A percentile compares a stretch with the other conserved stretches of the same genome.
These are phyloP conservation scores for Theileria sp. DNA, from an alignment of 169 alveolate genomes.

Conservation along the genomic window DNA sequence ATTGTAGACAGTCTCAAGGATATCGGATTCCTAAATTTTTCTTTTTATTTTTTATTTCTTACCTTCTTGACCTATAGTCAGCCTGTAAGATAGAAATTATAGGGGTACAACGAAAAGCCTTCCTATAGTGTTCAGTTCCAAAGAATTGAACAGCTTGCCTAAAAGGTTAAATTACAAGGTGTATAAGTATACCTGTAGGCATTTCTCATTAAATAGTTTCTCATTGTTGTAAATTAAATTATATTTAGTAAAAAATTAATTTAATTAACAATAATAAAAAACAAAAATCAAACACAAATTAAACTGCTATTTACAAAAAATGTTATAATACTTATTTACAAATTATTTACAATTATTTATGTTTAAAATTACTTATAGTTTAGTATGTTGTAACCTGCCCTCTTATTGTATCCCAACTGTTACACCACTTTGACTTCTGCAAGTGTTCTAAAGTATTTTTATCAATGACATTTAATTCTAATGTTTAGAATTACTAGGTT, in stretches of 20 bases:
- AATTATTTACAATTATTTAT: constrained; percentile 10
- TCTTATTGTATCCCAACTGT: background rate
- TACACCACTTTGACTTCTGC: constrained; percentile 5
- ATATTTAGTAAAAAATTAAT: background rate
- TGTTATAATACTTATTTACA: background rate
- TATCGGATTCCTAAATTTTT: constrained; percentile 45
- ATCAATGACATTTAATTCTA: background rate
- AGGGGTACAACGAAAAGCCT: constrained; percentile 64
- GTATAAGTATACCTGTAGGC: constrained; percentile 20
- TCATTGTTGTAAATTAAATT: constrained; percentile 18
- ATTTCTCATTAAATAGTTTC: constrained; percentile 28
- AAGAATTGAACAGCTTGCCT: constrained; percentile 66
- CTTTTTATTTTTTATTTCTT: background rate
- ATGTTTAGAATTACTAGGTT: constrained; percentile 2
- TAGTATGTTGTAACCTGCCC: constrained; percentile 14
- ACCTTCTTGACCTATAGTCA: constrained; percentile 50
- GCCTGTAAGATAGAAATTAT: constrained; percentile 38
- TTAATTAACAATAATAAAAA: background rate
- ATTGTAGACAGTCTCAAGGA: constrained; percentile 55
- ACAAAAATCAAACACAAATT: background rate
- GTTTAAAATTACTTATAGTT: background rate
- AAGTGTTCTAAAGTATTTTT: background rate
- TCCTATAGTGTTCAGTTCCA: constrained; percentile 68
- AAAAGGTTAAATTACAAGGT: background rate
- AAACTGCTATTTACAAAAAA: constrained; percentile 5